Evolutionary conservation across 495 filamentous ascomycete genomes (phyloP), one percentile per base, ranked within the genome.

Genomic region (Polyplosphaeria fusca): DNA sequence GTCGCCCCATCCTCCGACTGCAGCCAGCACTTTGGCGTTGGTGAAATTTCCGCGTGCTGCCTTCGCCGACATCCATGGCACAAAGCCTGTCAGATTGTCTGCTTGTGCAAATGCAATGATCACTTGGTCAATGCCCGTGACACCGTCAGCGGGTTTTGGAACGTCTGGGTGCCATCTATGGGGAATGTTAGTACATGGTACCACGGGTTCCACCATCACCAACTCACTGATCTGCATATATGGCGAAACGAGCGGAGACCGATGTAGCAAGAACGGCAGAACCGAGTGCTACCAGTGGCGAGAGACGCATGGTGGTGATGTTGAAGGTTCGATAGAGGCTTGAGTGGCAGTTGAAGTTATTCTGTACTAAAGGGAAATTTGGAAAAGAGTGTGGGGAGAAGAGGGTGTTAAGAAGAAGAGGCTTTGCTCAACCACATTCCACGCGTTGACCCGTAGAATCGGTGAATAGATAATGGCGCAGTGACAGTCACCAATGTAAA

Each of bases 1-100:
- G 58, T 89, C 83, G 4, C 85, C 86, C 85, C 86, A 91, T 41
- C 86, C 86, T 5, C 86, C 86, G 50, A 89, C 82, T 28, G 86
- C 84, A 28, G 89, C 73, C 77, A 87, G 77, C 14, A 89, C 51
- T 23, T 64, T 64, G 23, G 55, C 55, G 39, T 60, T 37, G 1
- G 49, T 35, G 39, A 42, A 64, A 26, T 63, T 50, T 13, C 19
- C 25, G 23, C 37, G 28, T 35, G 30, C 30, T 35, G n/a, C 30
- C 9, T 12, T 12, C 5, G 9, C 11, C 19, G 9, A 11, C 5
- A 20, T 20, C 5, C 20, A 38, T 27, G 61, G 61, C 18, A 22
- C 2, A 50, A 43, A 60, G 5, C 42, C 23, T 1, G 43, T 50
- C 5, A 50, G 48, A 5, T 27, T 38, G 23, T 55, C 58, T 5